These are phyloP conservation scores for Globisporangium cylindrosporum DNA, from an alignment of 352 stramenopile genomes.

Conservation along the genomic window DNA sequence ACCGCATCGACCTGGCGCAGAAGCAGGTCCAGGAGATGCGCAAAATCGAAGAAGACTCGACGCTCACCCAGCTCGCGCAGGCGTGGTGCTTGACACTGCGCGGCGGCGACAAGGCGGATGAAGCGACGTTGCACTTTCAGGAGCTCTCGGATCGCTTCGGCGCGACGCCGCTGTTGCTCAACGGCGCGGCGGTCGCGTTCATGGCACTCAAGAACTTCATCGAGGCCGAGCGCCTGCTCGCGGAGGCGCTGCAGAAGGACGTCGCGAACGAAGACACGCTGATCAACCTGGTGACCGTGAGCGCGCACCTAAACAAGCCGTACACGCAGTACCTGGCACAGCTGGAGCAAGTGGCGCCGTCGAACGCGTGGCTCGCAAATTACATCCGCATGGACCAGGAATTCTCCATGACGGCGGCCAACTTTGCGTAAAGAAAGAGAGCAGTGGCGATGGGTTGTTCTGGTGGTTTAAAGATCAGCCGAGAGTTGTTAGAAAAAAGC, in stretches of 20 bases:
- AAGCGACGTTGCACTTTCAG: constrained; percentile 92
- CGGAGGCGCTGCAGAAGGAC: constrained; percentile 86
- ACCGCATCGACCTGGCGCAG: constrained; percentile 91
- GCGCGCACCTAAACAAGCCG: constrained; percentile 88
- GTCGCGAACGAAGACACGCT: constrained; percentile 90
- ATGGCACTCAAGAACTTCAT: constrained; percentile 91
- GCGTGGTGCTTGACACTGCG: constrained; percentile 88
- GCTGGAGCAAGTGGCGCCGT: constrained; percentile 72
- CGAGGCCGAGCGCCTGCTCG: constrained; percentile 86
- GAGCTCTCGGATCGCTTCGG: constrained; percentile 94
- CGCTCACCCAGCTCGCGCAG: constrained; percentile 92
- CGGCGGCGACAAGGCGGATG: constrained; percentile 79
- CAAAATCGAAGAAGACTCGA: constrained; percentile 94
- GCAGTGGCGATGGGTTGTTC: not conserved
- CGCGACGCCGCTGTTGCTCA: constrained; percentile 89
- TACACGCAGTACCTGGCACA: constrained; percentile 74
- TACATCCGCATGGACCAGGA: constrained; percentile 64
- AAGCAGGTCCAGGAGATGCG: constrained; percentile 89
- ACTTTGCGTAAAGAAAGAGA: constrained; percentile 48
- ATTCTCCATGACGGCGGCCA: constrained; percentile 63
- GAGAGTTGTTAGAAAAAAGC: not conserved
- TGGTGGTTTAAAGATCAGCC: not conserved
- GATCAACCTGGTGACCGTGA: constrained; percentile 92
- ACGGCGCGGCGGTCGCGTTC: constrained; percentile 89
- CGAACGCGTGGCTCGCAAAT: constrained; percentile 70